Evolutionary conservation across 805 yeast genomes (phyloP).

Genomic region (Yarrowia keelungensis): DNA sequence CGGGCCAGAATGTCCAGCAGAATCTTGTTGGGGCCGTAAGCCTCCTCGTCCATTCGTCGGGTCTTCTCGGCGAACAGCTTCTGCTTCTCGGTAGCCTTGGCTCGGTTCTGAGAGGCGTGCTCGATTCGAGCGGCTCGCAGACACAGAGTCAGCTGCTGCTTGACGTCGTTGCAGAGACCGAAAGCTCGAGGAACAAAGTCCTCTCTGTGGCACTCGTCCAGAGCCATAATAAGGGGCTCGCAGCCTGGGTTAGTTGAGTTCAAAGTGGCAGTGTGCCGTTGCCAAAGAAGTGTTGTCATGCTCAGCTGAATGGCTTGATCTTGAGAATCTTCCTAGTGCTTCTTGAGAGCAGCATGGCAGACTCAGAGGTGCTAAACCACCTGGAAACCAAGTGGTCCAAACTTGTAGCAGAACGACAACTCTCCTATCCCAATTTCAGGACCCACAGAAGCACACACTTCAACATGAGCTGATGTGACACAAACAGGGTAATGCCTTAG

Average conservation of each 20-base stretch:
- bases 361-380: no score
- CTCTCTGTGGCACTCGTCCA: conserved; percentile 81
- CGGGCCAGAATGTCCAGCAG: conserved; percentile 37
- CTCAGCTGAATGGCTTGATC: no score
- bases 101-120: conserved; percentile 57
- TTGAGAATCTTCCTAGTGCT: no score
- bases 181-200: conserved; percentile 72
- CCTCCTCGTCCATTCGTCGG: conserved; percentile 74
- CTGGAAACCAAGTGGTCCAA: no score
- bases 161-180: conserved; percentile 85
- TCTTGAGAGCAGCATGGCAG: no score
- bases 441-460: no score
- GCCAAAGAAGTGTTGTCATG: no score
- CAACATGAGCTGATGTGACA: not conserved
- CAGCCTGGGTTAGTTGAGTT: conserved; percentile 58
- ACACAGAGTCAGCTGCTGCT: conserved; percentile 79
- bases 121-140: conserved; percentile 78
- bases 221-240: conserved; percentile 79
- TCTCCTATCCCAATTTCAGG: no score
- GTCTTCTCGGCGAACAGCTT: conserved; percentile 62
- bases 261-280: not conserved
- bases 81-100: conserved; percentile 63
- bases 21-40: conserved; percentile 63
- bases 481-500: not conserved
- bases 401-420: no score